A percentile compares a stretch with the other conserved stretches of the same genome.
Evolutionary conservation across 495 filamentous ascomycete species (phyloP).

Genomic region (Penicillium coprophilum): DNA sequence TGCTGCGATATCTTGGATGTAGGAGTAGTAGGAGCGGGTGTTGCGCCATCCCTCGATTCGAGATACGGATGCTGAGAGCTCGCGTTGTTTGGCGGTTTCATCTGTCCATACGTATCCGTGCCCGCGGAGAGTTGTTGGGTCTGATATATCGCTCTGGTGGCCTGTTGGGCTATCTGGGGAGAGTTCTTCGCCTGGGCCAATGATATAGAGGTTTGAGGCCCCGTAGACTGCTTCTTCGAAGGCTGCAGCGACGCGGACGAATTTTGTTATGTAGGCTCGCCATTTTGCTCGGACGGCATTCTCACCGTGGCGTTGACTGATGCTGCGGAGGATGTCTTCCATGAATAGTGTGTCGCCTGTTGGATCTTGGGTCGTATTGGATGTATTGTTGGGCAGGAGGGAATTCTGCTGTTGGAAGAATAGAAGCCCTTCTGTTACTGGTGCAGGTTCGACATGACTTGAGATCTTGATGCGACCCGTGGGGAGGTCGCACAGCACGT

Average conservation of each 20-base stretch:
- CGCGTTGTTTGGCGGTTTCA: conserved; percentile 72
- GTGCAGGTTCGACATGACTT: conserved; percentile 70
- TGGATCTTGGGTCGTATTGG: conserved; percentile 56
- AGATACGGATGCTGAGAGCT: conserved; percentile 84
- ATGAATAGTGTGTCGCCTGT: conserved; percentile 91
- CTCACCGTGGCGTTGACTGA: conserved; percentile 83
- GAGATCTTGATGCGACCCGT: conserved; percentile 94
- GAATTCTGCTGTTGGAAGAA: conserved; percentile 84
- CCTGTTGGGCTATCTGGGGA: conserved; percentile 50
- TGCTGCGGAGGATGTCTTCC: conserved; percentile 76
- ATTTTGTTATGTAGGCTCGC: conserved; percentile 85
- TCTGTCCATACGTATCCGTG: conserved; percentile 97
- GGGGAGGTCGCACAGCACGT: conserved; percentile 89
- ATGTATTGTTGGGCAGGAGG: conserved; percentile 46
- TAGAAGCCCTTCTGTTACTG: conserved; percentile 73
- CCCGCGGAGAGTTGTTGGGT: conserved; percentile 64
- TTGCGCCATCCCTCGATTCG: conserved; percentile 95
- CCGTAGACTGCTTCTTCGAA: conserved; percentile 97
- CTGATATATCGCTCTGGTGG: conserved; percentile 42
- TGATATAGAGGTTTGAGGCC: conserved; percentile 84
- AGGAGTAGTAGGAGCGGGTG: conserved; percentile 91
- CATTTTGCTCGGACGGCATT: conserved; percentile 86
- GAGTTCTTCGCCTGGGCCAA: conserved; percentile 55
- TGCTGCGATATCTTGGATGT: conserved; percentile 73
- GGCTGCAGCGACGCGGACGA: conserved; percentile 85